Base-by-base conservation (phyloP, 192 early-diverging fungal species). In the Coemansia sp. region DNA sequence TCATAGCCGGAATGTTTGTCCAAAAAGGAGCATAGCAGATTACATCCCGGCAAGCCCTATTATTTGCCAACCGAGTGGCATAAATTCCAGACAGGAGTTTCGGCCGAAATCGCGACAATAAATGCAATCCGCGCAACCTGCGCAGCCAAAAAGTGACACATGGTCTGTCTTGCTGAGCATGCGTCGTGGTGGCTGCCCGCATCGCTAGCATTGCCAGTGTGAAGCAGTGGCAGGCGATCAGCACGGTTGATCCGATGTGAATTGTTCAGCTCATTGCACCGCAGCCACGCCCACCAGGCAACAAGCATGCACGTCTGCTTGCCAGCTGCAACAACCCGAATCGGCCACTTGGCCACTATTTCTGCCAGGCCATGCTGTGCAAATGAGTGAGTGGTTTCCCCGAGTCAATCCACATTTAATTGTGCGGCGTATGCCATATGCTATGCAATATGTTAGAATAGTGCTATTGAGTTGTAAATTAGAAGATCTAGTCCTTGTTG, bases 401-500 rank as follows among this genome's bases (percentile, higher is more conserved):
- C 29, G 29, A 31, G 29, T 31, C 29, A 31, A 31, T 31, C 29
- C 29, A 31, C 29, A 31, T 31, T 4, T 31, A 31, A 31, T 31
- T 31, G 29, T 31, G 29, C 29, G 29, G 29, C 29, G 29, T 7
- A 31, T 31, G 29, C 29, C 6, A 31, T 31, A 31, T 31, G 29
- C 6, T 6, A 31, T 1, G 29, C 29, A 31, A 31, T 31, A 27
- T 27, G 29, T 43, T 43, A 5, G 16, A 43, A 43, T n/a, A 16
- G 10, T 43, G 12, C 41, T 16, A 12, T n/a, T n/a, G 11, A 16
- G 1, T 16, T 43, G 41, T 43, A 43, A 43, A 43, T 43, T 43
- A 43, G 16, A 43, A 43, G 6, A 21, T 29, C 58, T 62, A 65
- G 50, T 68, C 83, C 71, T 79, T 80, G 69, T 84, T 77, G 85